These are phyloP conservation scores for Phylloporus sp. DNA, from an alignment of 768 basidiomycete species.

Conservation along the genomic window DNA sequence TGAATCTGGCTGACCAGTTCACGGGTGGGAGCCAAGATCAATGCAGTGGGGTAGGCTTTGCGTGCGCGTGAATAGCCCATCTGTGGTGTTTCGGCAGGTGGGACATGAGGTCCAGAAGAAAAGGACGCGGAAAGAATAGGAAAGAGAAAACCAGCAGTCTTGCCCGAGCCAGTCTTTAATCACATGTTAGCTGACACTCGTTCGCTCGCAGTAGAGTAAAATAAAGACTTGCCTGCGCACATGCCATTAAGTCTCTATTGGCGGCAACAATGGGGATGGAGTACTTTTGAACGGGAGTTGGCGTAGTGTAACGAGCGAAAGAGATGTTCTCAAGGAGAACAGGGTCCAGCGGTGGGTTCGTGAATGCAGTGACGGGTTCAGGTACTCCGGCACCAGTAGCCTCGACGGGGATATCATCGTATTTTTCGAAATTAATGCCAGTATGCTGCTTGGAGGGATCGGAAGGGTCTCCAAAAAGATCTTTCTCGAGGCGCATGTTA, in stretches of 20 bases:
- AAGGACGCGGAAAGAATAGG: slow-evolving; percentile 96
- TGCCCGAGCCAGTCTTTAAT: slow-evolving; percentile 93
- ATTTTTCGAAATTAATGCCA: slow-evolving; percentile 99
- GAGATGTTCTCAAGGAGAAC: slow-evolving; percentile 94
- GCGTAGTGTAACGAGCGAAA: slow-evolving; percentile 88
- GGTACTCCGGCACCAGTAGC: slow-evolving; percentile 97
- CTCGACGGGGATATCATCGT: slow-evolving; percentile 99
- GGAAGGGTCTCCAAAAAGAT: slow-evolving; percentile 85
- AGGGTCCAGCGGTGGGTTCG: slow-evolving; percentile 83
- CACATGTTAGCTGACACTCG: slow-evolving; percentile 17
- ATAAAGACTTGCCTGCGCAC: slow-evolving; percentile 64
- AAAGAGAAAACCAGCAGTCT: slow-evolving; percentile 98
- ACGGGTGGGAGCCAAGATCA: slow-evolving; percentile 96
- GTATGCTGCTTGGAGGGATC: slow-evolving; percentile 90
- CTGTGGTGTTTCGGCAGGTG: slow-evolving; percentile 49
- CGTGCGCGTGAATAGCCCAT: slow-evolving; percentile 60
- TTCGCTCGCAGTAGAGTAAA: slow-evolving; percentile 4
- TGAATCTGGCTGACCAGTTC: slow-evolving; percentile 99
- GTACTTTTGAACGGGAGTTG: slow-evolving; percentile 99
- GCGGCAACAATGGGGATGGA: slow-evolving; percentile 96
- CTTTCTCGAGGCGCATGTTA: slow-evolving; percentile 89
- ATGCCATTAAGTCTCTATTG: slow-evolving; percentile 90
- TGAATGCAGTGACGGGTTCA: slow-evolving; percentile 86
- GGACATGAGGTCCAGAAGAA: slow-evolving; percentile 67
- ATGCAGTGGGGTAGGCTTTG: slow-evolving; percentile 95